Evolutionary conservation across 805 yeast species (phyloP).

Genomic region (Myxozyma neglecta): DNA sequence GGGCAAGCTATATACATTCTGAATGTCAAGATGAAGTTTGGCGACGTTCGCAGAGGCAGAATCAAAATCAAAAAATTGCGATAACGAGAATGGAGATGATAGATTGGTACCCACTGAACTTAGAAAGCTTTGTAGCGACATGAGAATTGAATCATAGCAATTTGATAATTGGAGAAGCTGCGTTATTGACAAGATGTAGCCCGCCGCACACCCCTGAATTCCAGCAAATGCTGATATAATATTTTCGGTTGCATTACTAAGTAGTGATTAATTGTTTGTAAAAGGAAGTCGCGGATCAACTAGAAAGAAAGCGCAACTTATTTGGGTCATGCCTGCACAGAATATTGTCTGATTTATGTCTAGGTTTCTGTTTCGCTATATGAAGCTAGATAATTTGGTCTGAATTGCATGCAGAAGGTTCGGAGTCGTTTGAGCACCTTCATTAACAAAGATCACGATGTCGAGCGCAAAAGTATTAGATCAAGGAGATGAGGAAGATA

Average conservation of each 20-base stretch:
- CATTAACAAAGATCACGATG: background rate
- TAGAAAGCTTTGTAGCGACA: conserved; percentile 10
- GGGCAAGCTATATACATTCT: conserved; percentile 15
- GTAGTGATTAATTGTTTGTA: too few species aligned
- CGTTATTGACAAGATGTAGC: too few species aligned
- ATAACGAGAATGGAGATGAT: background rate
- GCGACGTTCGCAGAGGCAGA: conserved; percentile 35
- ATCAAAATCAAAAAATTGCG: conserved; percentile 7
- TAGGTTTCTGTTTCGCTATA: too few species aligned
- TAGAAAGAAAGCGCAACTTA: too few species aligned
- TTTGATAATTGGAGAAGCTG: background rate
- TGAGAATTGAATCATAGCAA: background rate
- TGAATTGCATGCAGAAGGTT: background rate
- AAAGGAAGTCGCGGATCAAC: too few species aligned
- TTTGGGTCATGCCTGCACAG: too few species aligned
- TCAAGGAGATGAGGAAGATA: conserved; percentile 75
- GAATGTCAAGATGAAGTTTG: conserved; percentile 42
- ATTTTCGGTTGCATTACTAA: too few species aligned
- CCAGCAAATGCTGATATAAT: too few species aligned
- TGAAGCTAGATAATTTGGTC: background rate
- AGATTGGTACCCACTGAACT: background rate
- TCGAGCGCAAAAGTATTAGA: background rate
- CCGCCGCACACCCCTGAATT: background rate
- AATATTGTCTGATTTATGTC: too few species aligned
- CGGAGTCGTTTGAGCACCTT: background rate